Evolutionary conservation across 1,139 yeast genomes (phyloP).

Genomic region (Sugiyamaella xylanicola): DNA sequence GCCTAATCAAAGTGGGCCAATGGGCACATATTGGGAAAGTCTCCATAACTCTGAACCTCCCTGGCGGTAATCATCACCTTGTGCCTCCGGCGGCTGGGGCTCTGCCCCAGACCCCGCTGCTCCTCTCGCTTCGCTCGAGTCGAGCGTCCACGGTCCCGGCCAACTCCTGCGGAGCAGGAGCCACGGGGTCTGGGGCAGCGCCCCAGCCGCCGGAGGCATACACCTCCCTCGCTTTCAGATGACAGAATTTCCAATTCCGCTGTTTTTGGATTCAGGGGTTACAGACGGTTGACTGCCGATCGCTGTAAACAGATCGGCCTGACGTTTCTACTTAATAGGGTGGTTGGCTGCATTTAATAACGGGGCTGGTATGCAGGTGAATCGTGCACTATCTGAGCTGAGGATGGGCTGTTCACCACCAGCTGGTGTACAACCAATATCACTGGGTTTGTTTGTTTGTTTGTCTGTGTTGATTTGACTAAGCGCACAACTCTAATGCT

Average conservation of each 20-base stretch:
- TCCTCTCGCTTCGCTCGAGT: too few relatives aligned
- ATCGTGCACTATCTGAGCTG: too few relatives aligned
- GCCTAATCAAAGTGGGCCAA: too few relatives aligned
- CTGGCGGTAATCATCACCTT: too few relatives aligned
- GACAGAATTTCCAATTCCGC: background rate
- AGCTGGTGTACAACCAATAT: background rate
- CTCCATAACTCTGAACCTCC: too few relatives aligned
- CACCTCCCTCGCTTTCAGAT: too few relatives aligned
- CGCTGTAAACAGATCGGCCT: background rate
- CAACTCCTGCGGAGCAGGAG: background rate
- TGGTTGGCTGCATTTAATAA: conserved; percentile 6
- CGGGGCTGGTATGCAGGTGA: background rate
- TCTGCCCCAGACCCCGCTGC: too few relatives aligned
- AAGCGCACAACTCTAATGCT: too few relatives aligned
- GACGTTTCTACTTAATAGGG: background rate
- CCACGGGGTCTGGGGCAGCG: background rate
- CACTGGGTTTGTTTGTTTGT: background rate
- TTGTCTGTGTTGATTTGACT: too few relatives aligned
- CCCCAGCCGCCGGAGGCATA: background rate
- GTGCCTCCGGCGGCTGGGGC: background rate
- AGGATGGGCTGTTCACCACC: too few relatives aligned
- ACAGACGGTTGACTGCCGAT: background rate
- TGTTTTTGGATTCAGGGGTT: background rate
- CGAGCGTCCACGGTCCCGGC: too few relatives aligned
- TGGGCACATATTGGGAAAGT: too few relatives aligned